Percentiles rank a stretch among this genome's conserved stretches.
These are phyloP conservation scores for Raphidocelis subcapitata DNA, from an alignment of 139 green algal species.

Conservation along the genomic window DNA sequence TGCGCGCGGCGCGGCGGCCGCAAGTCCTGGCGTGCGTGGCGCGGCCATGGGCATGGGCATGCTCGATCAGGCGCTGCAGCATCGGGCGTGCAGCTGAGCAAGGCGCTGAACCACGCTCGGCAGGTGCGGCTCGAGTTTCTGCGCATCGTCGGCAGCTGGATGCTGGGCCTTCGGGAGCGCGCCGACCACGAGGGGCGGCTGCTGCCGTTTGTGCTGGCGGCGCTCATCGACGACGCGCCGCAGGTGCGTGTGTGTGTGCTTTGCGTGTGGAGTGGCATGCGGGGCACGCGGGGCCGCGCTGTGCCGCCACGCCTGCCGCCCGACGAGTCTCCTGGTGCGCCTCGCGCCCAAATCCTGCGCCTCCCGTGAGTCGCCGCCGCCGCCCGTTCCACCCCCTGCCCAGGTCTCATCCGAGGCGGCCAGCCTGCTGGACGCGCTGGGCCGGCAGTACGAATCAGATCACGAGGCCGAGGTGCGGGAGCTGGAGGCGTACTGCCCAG, in stretches of 20 bases:
- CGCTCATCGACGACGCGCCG: constrained; percentile 48
- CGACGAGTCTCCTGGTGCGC: background rate
- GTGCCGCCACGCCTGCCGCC: background rate
- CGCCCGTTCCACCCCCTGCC: background rate
- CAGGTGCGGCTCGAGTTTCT: constrained; percentile 67
- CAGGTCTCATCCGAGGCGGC: background rate
- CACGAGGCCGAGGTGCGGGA: constrained; percentile 54
- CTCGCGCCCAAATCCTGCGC: constrained; percentile 16
- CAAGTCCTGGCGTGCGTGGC: too few relatives aligned
- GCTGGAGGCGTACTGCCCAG: constrained; percentile 44
- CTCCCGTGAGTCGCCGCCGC: background rate
- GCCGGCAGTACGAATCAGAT: constrained; percentile 22
- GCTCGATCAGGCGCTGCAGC: too few relatives aligned
- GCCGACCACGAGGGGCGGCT: constrained; percentile 68
- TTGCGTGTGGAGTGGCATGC: background rate
- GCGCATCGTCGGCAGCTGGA: constrained; percentile 53
- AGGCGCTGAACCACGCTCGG: background rate
- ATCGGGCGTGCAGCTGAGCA: too few relatives aligned
- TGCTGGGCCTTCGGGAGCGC: constrained; percentile 60
- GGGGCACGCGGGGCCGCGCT: background rate
- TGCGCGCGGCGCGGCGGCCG: background rate
- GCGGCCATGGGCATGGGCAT: too few relatives aligned
- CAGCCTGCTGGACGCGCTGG: background rate
- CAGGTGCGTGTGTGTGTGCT: constrained; percentile 9
- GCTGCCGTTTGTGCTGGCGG: constrained; percentile 66